Percentiles rank a stretch among this genome's conserved stretches.
phyloP scores from a whole-genome alignment of 177 flowering plant genomes.

The Vitis hybrid region DNA sequence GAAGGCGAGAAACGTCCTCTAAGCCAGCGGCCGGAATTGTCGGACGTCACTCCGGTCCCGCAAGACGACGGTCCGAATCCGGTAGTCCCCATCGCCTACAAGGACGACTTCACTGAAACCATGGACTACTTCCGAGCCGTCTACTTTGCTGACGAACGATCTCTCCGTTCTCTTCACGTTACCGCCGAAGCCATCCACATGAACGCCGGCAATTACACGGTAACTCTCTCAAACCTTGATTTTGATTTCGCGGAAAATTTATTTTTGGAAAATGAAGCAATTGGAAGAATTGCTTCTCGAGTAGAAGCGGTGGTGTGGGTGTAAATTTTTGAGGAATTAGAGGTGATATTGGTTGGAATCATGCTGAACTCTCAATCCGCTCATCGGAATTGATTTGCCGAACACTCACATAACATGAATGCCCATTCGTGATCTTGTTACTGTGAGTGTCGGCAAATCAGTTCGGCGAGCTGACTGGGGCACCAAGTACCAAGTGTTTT shows the following conservation, averaged over 20 bases:
- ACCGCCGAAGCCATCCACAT: constrained; percentile 60
- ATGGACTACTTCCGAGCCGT: constrained; percentile 94
- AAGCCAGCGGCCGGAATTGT: constrained; percentile 62
- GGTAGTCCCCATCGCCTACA: constrained; percentile 86
- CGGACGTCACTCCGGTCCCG: constrained; percentile 71
- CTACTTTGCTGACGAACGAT: constrained; percentile 68
- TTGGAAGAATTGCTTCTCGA: too few relatives aligned
- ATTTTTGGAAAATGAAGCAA: too few relatives aligned
- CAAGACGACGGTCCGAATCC: constrained; percentile 93
- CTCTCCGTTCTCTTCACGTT: constrained; percentile 66
- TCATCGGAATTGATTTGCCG: too few relatives aligned
- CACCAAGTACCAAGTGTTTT: too few relatives aligned
- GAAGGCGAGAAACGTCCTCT: constrained; percentile 36
- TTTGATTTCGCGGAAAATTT: neutral
- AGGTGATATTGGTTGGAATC: too few relatives aligned
- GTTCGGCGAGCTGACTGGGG: too few relatives aligned
- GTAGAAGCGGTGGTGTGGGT: too few relatives aligned
- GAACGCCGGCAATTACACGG: constrained; percentile 92
- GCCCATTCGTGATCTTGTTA: too few relatives aligned
- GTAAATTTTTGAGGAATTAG: too few relatives aligned
- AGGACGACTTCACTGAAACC: constrained; percentile 66
- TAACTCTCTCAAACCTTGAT: constrained; percentile 15
- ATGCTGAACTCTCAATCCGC: too few relatives aligned
- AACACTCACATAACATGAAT: too few relatives aligned
- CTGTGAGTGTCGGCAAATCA: too few relatives aligned